phyloP scores from a whole-genome alignment of 768 basidiomycete genomes.

The Lactarius vividus region DNA sequence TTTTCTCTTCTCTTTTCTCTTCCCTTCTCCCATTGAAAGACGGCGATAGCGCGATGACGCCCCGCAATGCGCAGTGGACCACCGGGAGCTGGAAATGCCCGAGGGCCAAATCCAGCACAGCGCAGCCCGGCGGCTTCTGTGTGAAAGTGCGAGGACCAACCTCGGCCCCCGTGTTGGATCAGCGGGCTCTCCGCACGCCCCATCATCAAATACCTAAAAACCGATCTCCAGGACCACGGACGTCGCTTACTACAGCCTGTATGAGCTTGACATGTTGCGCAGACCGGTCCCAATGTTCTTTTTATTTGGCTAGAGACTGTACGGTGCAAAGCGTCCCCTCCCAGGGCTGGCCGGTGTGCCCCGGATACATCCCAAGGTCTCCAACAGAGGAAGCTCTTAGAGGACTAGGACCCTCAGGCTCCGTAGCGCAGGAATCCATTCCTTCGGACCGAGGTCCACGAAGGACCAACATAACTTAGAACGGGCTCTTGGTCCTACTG shows the following conservation, averaged over 20 bases:
- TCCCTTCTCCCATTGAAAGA: too few species aligned
- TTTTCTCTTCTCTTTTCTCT: too few species aligned
- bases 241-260: not conserved
- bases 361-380: not conserved
- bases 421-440: not conserved
- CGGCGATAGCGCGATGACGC: too few species aligned
- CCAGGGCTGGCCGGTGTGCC: not conserved
- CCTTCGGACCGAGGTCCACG: too few species aligned
- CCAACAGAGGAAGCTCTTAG: not conserved
- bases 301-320: not conserved
- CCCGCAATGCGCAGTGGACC: too few species aligned
- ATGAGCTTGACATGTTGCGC: not conserved
- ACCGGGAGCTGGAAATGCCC: too few species aligned
- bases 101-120: too few species aligned
- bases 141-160: not conserved
- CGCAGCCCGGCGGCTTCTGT: not conserved
- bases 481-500: not conserved
- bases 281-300: not conserved
- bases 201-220: not conserved
- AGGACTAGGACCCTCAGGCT: not conserved
- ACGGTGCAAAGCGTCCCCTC: not conserved
- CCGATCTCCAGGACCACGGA: not conserved
- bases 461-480: too few species aligned
- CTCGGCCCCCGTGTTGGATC: not conserved
- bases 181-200: not conserved